phyloP scores from a whole-genome alignment of 352 stramenopile genomes.

The Phytopythium kandeliae region DNA sequence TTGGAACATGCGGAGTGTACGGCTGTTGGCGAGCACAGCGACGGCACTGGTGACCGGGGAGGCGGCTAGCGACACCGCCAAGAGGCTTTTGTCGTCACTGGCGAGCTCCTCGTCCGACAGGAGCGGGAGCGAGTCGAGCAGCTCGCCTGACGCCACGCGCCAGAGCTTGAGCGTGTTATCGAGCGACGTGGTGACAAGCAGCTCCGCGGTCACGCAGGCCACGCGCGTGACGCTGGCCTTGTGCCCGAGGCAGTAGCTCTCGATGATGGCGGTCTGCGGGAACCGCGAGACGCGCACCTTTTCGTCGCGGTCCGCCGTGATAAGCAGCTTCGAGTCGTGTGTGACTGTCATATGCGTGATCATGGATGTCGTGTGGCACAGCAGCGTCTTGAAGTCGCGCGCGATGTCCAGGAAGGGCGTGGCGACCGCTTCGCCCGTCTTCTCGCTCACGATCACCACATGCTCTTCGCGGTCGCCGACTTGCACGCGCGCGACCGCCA shows the following conservation, averaged over 20 bases:
- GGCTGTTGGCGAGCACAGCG: conserved; percentile 44
- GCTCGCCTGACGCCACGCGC: conserved; percentile 35
- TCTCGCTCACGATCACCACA: conserved; percentile 67
- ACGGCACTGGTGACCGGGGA: conserved; percentile 53
- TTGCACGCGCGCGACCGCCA: conserved; percentile 22
- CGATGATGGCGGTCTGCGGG: conserved; percentile 58
- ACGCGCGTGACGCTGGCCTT: conserved; percentile 60
- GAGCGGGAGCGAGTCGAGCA: conserved; percentile 51
- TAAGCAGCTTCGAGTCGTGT: conserved; percentile 41
- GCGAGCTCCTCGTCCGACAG: conserved; percentile 23
- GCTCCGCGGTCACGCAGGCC: conserved; percentile 31
- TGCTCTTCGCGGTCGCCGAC: conserved; percentile 33
- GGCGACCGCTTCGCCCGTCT: conserved; percentile 77
- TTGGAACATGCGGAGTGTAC: conserved; percentile 44
- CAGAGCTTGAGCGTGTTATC: conserved; percentile 84
- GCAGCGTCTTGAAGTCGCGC: conserved; percentile 61
- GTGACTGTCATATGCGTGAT: conserved; percentile 69
- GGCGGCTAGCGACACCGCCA: conserved; percentile 55
- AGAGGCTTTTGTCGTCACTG: conserved; percentile 31
- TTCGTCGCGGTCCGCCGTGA: conserved; percentile 80
- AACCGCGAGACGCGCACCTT: conserved; percentile 85
- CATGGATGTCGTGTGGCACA: conserved; percentile 86
- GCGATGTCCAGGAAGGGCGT: conserved; percentile 68
- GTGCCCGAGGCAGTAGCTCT: conserved; percentile 84
- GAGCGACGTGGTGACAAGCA: conserved; percentile 67